A percentile compares a stretch with the other conserved stretches of the same genome.
Conservation (phyloP, 306 rosid genomes). For the Begonia masoniana region DNA sequence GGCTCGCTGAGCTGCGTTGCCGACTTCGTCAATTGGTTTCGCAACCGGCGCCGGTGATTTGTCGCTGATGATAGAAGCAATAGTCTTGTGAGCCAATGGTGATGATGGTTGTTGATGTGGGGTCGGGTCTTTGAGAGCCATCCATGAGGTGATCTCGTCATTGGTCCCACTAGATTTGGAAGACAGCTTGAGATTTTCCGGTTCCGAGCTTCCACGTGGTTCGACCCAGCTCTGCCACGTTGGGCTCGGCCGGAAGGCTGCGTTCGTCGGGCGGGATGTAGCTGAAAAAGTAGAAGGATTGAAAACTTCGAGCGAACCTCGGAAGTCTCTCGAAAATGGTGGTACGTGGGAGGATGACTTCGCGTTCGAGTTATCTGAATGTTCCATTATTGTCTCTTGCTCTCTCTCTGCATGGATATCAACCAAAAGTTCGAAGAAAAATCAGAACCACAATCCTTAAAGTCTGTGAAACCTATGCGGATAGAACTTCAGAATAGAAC, state of each 20-base stretch:
- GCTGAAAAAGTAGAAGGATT: constrained; percentile 34
- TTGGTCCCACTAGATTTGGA: constrained; percentile 13
- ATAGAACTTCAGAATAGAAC: too few relatives aligned
- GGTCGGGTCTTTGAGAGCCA: constrained; percentile 58
- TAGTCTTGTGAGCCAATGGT: constrained; percentile 15
- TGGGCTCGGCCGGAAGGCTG: constrained; percentile 24
- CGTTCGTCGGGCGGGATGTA: constrained; percentile 11
- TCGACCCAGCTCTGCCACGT: constrained; percentile 40
- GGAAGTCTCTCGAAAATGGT: constrained; percentile 54
- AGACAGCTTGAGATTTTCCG: constrained; percentile 10
- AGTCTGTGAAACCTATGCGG: too few relatives aligned
- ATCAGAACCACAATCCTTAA: not conserved
- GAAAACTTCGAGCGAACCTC: constrained; percentile 89
- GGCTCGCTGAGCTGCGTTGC: constrained; percentile 59
- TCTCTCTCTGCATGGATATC: constrained; percentile 18
- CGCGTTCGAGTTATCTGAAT: constrained; percentile 19
- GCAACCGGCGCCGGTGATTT: constrained; percentile 5
- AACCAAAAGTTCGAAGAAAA: not conserved
- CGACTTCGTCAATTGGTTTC: constrained; percentile 13
- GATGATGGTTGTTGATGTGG: constrained; percentile 14
- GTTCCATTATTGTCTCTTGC: constrained; percentile 23
- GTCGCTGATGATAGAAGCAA: constrained; percentile 22
- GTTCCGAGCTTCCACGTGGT: constrained; percentile 11
- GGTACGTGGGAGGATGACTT: constrained; percentile 21
- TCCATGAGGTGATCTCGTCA: constrained; percentile 62